A percentile compares a stretch with the other conserved stretches of the same genome.
phyloP scores from a whole-genome alignment of 108 stramenopile genomes.

The Schizochytrium sp. region DNA sequence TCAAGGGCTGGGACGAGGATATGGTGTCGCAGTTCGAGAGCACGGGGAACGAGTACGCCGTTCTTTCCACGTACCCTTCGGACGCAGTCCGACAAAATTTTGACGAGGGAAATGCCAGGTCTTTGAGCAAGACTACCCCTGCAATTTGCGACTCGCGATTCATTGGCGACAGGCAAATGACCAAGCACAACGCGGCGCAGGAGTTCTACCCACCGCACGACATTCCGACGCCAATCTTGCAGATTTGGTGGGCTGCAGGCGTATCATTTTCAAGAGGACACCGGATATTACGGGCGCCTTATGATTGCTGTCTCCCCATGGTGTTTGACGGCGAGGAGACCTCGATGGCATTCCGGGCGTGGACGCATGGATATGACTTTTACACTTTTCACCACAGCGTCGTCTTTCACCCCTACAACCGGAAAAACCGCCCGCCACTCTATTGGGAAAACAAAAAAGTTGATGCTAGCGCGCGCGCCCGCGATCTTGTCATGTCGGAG shows the following conservation, averaged over 20 bases:
- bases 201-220: background rate
- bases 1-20: constrained; percentile 34
- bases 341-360: constrained; percentile 26
- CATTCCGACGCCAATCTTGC: constrained; percentile 1
- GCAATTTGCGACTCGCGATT: background rate
- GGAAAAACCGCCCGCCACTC: background rate
- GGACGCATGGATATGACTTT: constrained; percentile 32
- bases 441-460: background rate
- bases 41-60: constrained; percentile 78
- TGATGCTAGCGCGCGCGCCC: background rate
- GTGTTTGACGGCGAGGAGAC: constrained; percentile 37
- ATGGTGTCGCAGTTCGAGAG: constrained; percentile 66
- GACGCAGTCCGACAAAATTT: constrained; percentile 33
- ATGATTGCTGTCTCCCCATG: constrained; percentile 25
- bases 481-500: background rate
- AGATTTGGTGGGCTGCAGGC: constrained; percentile 34
- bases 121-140: background rate
- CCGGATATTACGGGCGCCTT: constrained; percentile 22
- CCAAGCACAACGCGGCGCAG: background rate
- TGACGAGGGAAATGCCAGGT: background rate
- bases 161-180: background rate
- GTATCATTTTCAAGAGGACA: constrained; percentile 28
- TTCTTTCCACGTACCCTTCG: constrained; percentile 67
- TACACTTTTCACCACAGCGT: constrained; percentile 24
- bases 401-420: constrained; percentile 29